Evolutionary conservation across 2,329 filamentous ascomycete genomes (phyloP).

Genomic region (Hymenoscyphus fraxineus): DNA sequence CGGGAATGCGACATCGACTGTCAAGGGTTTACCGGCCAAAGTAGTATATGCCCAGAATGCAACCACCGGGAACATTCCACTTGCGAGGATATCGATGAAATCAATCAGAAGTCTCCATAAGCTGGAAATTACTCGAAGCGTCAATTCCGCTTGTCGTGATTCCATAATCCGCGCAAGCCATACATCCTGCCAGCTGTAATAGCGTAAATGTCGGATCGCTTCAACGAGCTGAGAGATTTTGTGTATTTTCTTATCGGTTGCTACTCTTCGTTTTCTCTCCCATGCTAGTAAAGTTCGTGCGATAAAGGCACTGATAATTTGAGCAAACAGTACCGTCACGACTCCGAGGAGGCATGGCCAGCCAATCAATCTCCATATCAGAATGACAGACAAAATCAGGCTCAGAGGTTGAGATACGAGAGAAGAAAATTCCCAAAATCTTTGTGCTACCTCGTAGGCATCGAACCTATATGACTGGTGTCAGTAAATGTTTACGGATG

Average conservation of each 20-base stretch:
- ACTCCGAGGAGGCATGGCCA: conserved; percentile 75
- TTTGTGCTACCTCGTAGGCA: conserved; percentile 75
- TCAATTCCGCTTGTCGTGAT: conserved; percentile 64
- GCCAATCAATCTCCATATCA: conserved; percentile 77
- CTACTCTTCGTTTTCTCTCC: conserved; percentile 66
- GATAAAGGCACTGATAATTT: conserved; percentile 64
- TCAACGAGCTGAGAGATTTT: conserved; percentile 83
- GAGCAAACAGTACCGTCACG: conserved; percentile 63
- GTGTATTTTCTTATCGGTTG: conserved; percentile 75
- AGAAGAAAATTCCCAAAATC: conserved; percentile 81
- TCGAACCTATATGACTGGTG: conserved; percentile 42
- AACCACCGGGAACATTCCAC: conserved; percentile 72
- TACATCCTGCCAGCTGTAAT: conserved; percentile 69
- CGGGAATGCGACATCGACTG: conserved; percentile 81
- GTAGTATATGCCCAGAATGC: conserved; percentile 80
- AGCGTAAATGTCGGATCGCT: conserved; percentile 32
- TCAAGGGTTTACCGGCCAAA: conserved; percentile 62
- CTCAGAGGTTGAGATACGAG: conserved; percentile 73
- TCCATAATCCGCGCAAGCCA: conserved; percentile 70
- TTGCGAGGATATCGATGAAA: conserved; percentile 67
- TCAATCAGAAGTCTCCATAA: conserved; percentile 60
- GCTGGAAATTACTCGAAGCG: conserved; percentile 59
- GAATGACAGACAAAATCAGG: conserved; percentile 66
- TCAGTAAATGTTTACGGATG: conserved; percentile 9
- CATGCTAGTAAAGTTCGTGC: conserved; percentile 63